These are phyloP conservation scores for Fusarium dlaminii DNA, from an alignment of 2,329 filamentous ascomycete genomes.

Conservation along the genomic window DNA sequence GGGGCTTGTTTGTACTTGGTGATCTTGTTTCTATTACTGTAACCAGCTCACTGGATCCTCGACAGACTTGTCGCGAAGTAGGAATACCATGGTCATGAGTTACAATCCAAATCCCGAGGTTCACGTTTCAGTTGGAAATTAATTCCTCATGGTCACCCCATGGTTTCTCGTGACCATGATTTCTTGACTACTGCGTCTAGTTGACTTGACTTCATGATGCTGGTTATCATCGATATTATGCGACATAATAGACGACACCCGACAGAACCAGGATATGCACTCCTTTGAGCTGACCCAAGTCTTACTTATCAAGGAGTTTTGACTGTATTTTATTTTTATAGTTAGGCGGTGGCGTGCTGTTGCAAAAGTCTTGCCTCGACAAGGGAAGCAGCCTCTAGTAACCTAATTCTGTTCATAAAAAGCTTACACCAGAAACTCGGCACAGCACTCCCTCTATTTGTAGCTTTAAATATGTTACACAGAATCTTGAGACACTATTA, in stretches of 20 bases:
- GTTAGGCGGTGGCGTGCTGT: not conserved
- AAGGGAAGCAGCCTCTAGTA: not conserved
- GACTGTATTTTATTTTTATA: fast-evolving
- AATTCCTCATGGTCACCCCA: too few relatives aligned
- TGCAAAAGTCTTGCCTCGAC: not conserved
- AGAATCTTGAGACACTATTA: fast-evolving
- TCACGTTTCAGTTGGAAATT: not conserved
- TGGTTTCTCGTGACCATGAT: not conserved
- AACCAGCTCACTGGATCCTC: fast-evolving
- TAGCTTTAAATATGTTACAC: fast-evolving
- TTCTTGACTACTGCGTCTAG: too few relatives aligned
- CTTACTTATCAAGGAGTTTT: fast-evolving
- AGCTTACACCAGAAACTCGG: fast-evolving
- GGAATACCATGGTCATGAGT: not conserved
- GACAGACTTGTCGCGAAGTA: not conserved
- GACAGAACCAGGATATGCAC: fast-evolving
- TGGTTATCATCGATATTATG: not conserved
- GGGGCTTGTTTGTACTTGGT: too few relatives aligned
- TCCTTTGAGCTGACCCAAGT: fast-evolving
- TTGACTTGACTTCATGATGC: not conserved
- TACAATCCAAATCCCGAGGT: too few relatives aligned
- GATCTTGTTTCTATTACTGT: not conserved
- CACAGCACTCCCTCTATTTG: not conserved
- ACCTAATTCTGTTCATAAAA: too few relatives aligned
- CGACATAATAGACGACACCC: too few relatives aligned